phyloP scores from a whole-genome alignment of 805 yeast species.

The Lachancea sp. region DNA sequence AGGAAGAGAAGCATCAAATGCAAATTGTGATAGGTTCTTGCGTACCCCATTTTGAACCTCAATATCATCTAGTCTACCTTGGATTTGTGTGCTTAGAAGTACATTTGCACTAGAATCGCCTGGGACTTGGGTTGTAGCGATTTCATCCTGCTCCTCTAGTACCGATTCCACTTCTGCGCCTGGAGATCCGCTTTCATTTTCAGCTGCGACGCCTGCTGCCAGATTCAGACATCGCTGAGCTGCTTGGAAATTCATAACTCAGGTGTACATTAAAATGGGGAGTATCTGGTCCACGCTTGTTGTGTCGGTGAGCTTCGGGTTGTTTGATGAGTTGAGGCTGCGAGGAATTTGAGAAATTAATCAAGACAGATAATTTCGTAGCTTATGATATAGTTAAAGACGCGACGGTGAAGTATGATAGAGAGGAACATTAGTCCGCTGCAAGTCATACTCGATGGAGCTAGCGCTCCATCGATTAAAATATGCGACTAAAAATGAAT shows the following conservation, averaged over 20 bases:
- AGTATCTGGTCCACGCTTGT: too few species aligned
- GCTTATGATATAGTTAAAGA: too few species aligned
- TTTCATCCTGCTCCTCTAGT: constrained; percentile 4
- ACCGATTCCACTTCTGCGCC: neutral
- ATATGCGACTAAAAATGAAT: too few species aligned
- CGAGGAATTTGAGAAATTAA: too few species aligned
- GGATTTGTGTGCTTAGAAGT: constrained; percentile 30
- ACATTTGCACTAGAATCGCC: constrained; percentile 11
- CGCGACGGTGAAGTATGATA: too few species aligned
- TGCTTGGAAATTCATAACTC: constrained; percentile 23
- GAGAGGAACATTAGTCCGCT: too few species aligned
- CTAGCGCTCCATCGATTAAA: too few species aligned
- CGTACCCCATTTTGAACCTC: constrained; percentile 18
- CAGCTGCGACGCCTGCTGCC: constrained; percentile 11
- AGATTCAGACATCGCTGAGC: constrained; percentile 25
- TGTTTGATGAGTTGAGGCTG: too few species aligned
- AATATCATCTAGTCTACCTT: constrained; percentile 26
- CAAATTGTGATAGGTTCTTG: constrained; percentile 19
- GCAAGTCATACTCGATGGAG: too few species aligned
- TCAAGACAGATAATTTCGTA: too few species aligned
- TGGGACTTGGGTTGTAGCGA: constrained; percentile 11
- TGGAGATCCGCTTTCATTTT: neutral
- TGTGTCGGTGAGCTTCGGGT: too few species aligned
- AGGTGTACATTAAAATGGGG: neutral
- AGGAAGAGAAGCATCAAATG: constrained; percentile 11